phyloP scores from a whole-genome alignment of 1,284 basidiomycete species.

The Thecaphora thlaspeos region DNA sequence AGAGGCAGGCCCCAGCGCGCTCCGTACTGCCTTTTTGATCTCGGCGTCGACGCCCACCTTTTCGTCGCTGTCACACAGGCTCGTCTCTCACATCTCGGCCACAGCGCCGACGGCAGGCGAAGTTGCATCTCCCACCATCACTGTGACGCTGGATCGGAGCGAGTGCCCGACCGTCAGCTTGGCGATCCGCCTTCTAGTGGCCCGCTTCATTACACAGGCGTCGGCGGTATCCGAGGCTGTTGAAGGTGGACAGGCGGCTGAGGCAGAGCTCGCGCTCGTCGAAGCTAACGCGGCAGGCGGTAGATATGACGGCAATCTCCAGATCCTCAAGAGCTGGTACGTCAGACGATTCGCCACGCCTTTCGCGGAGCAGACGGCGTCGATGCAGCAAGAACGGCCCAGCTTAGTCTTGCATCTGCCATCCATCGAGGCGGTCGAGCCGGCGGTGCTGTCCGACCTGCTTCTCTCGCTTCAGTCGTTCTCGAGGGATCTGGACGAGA shows the following conservation, averaged over 20 bases:
- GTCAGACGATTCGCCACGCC: constrained; percentile 6
- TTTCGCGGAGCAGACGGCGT: neutral
- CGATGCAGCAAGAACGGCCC: neutral
- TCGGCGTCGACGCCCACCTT: constrained; percentile 25
- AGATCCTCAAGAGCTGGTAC: constrained; percentile 22
- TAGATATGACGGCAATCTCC: constrained; percentile 25
- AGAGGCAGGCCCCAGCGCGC: neutral
- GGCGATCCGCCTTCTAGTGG: constrained; percentile 25
- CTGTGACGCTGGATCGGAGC: constrained; percentile 26
- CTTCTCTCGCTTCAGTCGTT: constrained; percentile 29
- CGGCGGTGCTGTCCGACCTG: constrained; percentile 29
- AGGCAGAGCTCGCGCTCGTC: constrained; percentile 4
- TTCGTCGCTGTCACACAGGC: constrained; percentile 23
- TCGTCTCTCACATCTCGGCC: constrained; percentile 22
- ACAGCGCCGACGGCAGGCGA: constrained; percentile 3
- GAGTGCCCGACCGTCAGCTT: constrained; percentile 32
- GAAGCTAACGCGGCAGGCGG: constrained; percentile 23
- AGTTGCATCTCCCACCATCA: constrained; percentile 18
- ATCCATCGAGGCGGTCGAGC: constrained; percentile 27
- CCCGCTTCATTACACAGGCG: constrained; percentile 30
- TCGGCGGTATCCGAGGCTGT: neutral
- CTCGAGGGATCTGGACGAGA: neutral
- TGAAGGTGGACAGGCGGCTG: neutral
- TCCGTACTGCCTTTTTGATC: constrained; percentile 31
- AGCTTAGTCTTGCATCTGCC: constrained; percentile 25